These are phyloP conservation scores for Aspergillus uvarum DNA, from an alignment of 2,329 filamentous ascomycete species.

Conservation along the genomic window DNA sequence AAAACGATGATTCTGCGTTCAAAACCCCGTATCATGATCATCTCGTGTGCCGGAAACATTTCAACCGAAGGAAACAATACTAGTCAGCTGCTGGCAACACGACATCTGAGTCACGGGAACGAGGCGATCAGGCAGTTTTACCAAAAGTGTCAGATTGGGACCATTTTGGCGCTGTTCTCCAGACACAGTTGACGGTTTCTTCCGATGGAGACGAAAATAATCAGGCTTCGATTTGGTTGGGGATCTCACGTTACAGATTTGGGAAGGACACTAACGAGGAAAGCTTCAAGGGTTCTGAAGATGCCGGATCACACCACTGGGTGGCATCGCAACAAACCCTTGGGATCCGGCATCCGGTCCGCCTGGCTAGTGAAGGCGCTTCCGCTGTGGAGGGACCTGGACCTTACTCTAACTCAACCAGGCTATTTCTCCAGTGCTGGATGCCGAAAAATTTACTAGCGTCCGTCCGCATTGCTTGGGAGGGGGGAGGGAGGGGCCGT, in stretches of 20 bases:
- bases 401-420: slow-evolving; percentile 12
- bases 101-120: slow-evolving; percentile 1
- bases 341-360: slow-evolving; percentile 16
- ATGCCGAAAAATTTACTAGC: slow-evolving; percentile 10
- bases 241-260: background rate
- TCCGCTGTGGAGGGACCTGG: background rate
- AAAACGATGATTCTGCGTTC: background rate
- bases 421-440: slow-evolving; percentile 11
- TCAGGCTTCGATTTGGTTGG: background rate
- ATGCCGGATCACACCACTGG: slow-evolving; percentile 22
- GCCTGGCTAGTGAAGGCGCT: slow-evolving; percentile 5
- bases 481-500: too few relatives aligned
- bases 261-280: background rate
- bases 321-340: slow-evolving; percentile 14
- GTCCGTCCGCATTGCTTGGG: background rate
- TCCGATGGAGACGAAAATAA: background rate
- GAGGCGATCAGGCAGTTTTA: background rate
- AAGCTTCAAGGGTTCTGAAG: slow-evolving; percentile 3
- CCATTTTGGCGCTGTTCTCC: background rate
- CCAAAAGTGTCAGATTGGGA: background rate
- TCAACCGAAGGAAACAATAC: slow-evolving; percentile 1
- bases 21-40: background rate
- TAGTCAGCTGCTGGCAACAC: slow-evolving; percentile 3
- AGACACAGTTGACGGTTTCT: background rate
- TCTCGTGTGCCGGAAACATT: slow-evolving; percentile 6